These are phyloP conservation scores for Candida methanosorbosa DNA, from an alignment of 805 yeast genomes.

Conservation along the genomic window DNA sequence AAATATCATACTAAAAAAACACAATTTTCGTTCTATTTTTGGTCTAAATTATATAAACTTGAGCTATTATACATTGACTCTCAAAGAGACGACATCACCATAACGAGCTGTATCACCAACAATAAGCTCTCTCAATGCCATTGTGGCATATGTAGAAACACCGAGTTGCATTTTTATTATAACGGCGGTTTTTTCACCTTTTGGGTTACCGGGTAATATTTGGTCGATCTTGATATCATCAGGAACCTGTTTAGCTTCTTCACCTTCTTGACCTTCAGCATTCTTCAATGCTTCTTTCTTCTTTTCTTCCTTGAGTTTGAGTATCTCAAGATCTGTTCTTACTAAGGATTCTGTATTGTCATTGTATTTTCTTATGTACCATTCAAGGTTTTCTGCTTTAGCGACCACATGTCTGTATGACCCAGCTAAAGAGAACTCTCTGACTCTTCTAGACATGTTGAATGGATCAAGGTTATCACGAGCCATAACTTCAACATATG, in stretches of 20 bases:
- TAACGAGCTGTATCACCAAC: conserved; percentile 8
- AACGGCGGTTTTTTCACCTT: conserved; percentile 54
- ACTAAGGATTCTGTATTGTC: conserved; percentile 65
- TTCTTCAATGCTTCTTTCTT: conserved; percentile 6
- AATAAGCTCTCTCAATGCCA: conserved; percentile 82
- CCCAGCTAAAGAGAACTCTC: conserved; percentile 89
- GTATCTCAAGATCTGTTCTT: conserved; percentile 65
- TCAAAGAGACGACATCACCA: conserved; percentile 16
- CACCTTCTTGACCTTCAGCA: conserved; percentile 1
- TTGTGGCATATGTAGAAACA: conserved; percentile 90
- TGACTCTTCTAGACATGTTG: conserved; percentile 73
- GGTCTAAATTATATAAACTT: no score
- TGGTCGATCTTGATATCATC: conserved; percentile 7
- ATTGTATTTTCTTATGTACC: conserved; percentile 50
- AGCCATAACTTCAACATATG: conserved; percentile 66
- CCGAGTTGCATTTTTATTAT: conserved; percentile 71
- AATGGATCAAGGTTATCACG: conserved; percentile 78
- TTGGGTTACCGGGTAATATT: conserved; percentile 22
- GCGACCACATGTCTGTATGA: conserved; percentile 71
- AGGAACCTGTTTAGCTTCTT: conserved; percentile 1
- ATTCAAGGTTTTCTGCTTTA: conserved; percentile 57
- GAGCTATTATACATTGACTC: conserved; percentile 3
- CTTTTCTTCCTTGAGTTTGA: conserved; percentile 21
- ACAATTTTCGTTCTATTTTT: no score
- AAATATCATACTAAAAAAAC: no score